These are phyloP conservation scores for Pleurotus sapidus DNA, from an alignment of 768 basidiomycete genomes.

Conservation along the genomic window DNA sequence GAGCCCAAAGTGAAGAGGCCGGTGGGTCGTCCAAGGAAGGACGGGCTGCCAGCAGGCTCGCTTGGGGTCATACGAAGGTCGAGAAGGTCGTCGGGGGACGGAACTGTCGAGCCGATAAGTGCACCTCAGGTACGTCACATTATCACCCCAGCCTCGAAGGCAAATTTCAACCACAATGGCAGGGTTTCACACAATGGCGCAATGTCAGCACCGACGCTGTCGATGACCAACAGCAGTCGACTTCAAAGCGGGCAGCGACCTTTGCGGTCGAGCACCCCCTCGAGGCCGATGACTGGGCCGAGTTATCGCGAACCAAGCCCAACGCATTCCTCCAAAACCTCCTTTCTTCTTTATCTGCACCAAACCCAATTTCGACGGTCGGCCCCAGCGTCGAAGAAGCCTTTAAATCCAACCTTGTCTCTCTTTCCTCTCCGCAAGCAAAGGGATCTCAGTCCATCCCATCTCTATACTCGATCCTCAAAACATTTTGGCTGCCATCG, in stretches of 20 bases:
- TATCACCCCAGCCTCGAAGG: background rate
- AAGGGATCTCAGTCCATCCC: constrained; percentile 52
- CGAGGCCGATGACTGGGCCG: constrained; percentile 62
- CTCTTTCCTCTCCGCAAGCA: constrained; percentile 46
- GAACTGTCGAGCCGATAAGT: background rate
- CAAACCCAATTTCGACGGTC: constrained; percentile 57
- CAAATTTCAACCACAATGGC: too few species aligned
- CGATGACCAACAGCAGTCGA: background rate
- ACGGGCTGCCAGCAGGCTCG: constrained; percentile 77
- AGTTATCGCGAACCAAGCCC: constrained; percentile 52
- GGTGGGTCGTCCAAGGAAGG: constrained; percentile 78
- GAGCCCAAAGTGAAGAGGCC: constrained; percentile 68
- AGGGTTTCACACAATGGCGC: constrained; percentile 4
- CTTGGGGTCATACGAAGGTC: constrained; percentile 35
- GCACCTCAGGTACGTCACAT: background rate
- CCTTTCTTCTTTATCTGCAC: constrained; percentile 55
- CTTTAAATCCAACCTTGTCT: constrained; percentile 73
- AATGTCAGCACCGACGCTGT: background rate
- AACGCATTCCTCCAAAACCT: constrained; percentile 57
- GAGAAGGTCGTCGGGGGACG: constrained; percentile 5
- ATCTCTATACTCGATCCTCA: constrained; percentile 70
- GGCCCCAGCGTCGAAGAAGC: constrained; percentile 73
- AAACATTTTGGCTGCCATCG: constrained; percentile 82
- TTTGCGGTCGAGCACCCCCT: constrained; percentile 52
- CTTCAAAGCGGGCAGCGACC: background rate